A percentile compares a stretch with the other conserved stretches of the same genome.
These are phyloP conservation scores for Purshia tridentata DNA, from an alignment of 306 rosid species.

Conservation along the genomic window DNA sequence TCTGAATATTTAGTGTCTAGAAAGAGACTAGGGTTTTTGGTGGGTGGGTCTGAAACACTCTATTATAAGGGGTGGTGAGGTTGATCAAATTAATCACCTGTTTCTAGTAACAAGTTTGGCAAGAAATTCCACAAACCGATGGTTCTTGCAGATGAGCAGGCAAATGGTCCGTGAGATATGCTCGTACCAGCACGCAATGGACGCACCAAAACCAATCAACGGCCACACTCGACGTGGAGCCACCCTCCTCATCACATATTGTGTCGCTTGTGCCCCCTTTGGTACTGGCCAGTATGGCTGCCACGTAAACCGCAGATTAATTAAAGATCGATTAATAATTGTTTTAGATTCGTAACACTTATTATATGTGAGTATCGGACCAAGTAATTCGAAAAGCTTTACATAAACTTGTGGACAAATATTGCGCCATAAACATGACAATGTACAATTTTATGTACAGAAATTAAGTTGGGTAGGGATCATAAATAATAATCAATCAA, in stretches of 20 bases:
- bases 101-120: slow-evolving; percentile 75
- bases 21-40: background rate
- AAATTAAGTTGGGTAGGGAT: background rate
- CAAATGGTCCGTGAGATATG: slow-evolving; percentile 81
- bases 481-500: background rate
- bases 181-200: slow-evolving; percentile 91
- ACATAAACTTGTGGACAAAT: background rate
- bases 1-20: background rate
- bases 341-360: too few species aligned
- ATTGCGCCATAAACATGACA: background rate
- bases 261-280: slow-evolving; percentile 65
- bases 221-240: slow-evolving; percentile 98
- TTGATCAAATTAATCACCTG: slow-evolving; percentile 46
- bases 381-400: background rate
- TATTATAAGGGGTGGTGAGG: background rate
- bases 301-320: background rate
- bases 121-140: slow-evolving; percentile 76
- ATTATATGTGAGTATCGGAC: too few species aligned
- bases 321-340: too few species aligned
- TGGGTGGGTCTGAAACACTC: background rate
- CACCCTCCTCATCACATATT: slow-evolving; percentile 74
- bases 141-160: slow-evolving; percentile 85
- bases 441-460: background rate
- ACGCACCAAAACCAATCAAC: slow-evolving; percentile 63
- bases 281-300: slow-evolving; percentile 77